Conservation (phyloP, 2,329 filamentous ascomycete species). For the Trichoderma sp. region DNA sequence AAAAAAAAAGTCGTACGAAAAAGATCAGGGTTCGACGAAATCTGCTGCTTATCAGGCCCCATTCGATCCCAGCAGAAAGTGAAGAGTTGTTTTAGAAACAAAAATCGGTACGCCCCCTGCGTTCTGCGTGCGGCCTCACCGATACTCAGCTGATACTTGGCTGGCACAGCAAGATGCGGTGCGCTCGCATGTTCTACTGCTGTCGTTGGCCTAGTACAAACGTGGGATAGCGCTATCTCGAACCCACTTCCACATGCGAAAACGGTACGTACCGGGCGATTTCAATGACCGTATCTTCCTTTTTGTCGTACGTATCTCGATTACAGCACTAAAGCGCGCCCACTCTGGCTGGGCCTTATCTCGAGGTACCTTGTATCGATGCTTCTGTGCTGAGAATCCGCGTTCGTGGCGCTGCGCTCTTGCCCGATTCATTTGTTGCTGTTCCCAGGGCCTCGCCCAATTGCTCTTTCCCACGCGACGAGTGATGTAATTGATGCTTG, state of each 20-base stretch:
- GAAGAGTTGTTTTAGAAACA: neutral
- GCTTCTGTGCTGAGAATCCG: neutral
- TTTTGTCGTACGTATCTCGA: conserved; percentile 28
- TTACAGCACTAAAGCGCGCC: conserved; percentile 9
- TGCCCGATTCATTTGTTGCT: neutral
- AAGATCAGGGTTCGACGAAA: conserved; percentile 12
- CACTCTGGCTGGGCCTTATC: conserved; percentile 9
- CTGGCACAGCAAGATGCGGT: neutral
- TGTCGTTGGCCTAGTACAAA: neutral
- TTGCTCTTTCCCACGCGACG: neutral
- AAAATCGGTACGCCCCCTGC: neutral
- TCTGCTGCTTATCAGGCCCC: conserved; percentile 15
- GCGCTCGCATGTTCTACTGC: conserved; percentile 10
- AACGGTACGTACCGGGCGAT: conserved; percentile 19
- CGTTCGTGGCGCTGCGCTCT: conserved; percentile 14
- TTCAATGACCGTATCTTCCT: conserved; percentile 26
- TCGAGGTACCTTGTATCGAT: neutral
- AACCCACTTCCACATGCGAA: neutral
- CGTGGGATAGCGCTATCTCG: conserved; percentile 20
- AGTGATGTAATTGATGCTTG: neutral
- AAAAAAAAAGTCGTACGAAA: conserved; percentile 7
- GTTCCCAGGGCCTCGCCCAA: neutral
- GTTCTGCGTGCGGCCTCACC: conserved; percentile 21
- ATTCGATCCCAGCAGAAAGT: neutral
- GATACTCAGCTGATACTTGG: conserved; percentile 23